These are phyloP conservation scores for Kingdonia uniflora DNA, from an alignment of 164 flowering plant genomes.

Conservation along the genomic window DNA sequence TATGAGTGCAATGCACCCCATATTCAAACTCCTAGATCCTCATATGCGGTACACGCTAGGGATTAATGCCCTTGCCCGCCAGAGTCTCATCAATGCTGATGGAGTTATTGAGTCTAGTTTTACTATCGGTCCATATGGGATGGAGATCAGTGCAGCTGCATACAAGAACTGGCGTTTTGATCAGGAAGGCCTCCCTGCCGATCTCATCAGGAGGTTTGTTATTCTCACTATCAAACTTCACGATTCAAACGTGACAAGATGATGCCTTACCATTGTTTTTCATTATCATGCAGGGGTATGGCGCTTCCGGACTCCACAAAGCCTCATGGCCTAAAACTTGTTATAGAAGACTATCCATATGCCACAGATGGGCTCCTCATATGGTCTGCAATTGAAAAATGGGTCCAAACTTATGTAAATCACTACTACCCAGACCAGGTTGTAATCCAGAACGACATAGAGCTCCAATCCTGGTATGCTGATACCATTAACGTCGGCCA, in stretches of 20 bases:
- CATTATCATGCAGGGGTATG: conserved; percentile 49
- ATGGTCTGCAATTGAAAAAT: conserved; percentile 70
- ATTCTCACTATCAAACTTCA: not conserved
- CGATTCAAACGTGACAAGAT: not conserved
- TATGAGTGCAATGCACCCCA: conserved; percentile 89
- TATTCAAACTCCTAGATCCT: conserved; percentile 86
- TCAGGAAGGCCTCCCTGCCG: conserved; percentile 72
- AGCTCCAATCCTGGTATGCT: conserved; percentile 85
- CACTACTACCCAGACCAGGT: conserved; percentile 56
- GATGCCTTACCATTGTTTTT: not conserved
- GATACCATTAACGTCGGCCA: conserved; percentile 86
- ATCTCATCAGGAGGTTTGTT: conserved; percentile 69
- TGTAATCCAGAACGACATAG: conserved; percentile 38
- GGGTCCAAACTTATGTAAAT: conserved; percentile 58
- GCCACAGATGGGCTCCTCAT: conserved; percentile 82
- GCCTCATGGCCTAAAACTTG: conserved; percentile 70
- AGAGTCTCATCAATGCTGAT: conserved; percentile 55
- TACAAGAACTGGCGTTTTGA: conserved; percentile 87
- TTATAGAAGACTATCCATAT: conserved; percentile 83
- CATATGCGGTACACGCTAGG: conserved; percentile 93
- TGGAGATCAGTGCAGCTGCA: conserved; percentile 86
- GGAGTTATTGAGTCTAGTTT: conserved; percentile 92
- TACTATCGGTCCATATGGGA: conserved; percentile 71
- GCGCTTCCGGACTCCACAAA: conserved; percentile 62
- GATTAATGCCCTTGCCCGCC: conserved; percentile 83